Percentiles rank a stretch among this genome's conserved stretches.
phyloP scores from a whole-genome alignment of 1,284 basidiomycete species.

The Xerocomus amazonicus region DNA sequence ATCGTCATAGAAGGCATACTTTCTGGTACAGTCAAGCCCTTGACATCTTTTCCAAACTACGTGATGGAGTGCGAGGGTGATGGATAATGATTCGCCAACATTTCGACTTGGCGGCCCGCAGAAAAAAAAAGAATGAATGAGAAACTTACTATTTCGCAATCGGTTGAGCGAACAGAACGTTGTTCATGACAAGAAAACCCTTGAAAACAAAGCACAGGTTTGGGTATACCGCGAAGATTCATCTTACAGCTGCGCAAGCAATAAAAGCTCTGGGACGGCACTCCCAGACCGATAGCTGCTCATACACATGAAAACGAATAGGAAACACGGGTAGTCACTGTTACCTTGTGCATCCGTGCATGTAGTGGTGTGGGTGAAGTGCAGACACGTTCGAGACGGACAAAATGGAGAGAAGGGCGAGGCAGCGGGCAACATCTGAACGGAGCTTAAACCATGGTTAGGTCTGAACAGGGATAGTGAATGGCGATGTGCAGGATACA shows the following conservation, averaged over 20 bases:
- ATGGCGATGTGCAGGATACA: constrained; percentile 8
- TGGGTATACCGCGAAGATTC: constrained; percentile 21
- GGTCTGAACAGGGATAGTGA: constrained; percentile 9
- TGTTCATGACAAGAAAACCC: constrained; percentile 1
- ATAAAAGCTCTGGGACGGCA: constrained; percentile 7
- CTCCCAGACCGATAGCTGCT: constrained; percentile 1
- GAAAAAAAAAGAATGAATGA: background rate
- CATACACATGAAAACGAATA: constrained; percentile 7
- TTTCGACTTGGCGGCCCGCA: background rate
- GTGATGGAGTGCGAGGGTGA: constrained; percentile 8
- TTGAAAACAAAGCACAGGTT: constrained; percentile 14
- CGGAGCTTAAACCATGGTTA: constrained; percentile 29
- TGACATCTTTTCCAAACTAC: constrained; percentile 14
- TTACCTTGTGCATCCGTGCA: constrained; percentile 9
- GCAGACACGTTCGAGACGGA: constrained; percentile 15
- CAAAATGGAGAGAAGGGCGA: constrained; percentile 19
- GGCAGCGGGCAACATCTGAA: constrained; percentile 20
- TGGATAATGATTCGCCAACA: constrained; percentile 3
- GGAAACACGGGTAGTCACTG: constrained; percentile 5
- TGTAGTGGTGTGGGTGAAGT: constrained; percentile 7
- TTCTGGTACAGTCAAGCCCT: constrained; percentile 23
- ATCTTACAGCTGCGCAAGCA: constrained; percentile 25
- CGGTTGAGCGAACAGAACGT: background rate
- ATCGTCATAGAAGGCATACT: constrained; percentile 24
- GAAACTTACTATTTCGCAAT: background rate